These are phyloP conservation scores for Plasmodium cynomolgi DNA, from an alignment of 169 alveolate genomes.

Conservation along the genomic window DNA sequence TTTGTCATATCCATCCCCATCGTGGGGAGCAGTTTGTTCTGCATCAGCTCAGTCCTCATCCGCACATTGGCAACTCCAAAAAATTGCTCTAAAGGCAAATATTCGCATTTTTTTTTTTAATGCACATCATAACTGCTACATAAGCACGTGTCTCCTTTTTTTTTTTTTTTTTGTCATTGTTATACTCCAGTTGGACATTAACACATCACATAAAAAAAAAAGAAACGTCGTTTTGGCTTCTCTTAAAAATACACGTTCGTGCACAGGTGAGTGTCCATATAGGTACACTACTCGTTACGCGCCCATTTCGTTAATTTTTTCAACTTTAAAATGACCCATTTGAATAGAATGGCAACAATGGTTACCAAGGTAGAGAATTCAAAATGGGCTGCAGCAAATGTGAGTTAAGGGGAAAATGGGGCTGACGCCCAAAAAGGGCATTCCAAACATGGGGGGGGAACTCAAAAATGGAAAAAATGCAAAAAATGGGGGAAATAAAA, in stretches of 20 bases:
- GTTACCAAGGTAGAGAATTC: neutral
- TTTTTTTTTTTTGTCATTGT: neutral
- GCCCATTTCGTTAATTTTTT: neutral
- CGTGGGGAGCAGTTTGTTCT: neutral
- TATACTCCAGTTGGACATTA: neutral
- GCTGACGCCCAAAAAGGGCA: neutral
- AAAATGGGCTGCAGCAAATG: conserved; percentile 7
- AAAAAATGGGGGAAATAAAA: neutral
- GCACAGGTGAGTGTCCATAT: neutral
- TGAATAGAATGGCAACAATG: neutral
- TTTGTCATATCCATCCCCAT: neutral
- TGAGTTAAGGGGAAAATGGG: neutral
- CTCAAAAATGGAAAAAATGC: neutral
- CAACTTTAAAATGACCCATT: neutral
- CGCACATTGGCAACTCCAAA: neutral
- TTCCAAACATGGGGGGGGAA: neutral
- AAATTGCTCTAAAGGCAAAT: neutral
- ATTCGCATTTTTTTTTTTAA: neutral
- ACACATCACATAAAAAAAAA: neutral
- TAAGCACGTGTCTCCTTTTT: neutral
- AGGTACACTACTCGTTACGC: neutral
- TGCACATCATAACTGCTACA: neutral
- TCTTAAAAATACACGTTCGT: neutral
- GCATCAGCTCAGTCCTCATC: neutral
- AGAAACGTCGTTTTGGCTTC: neutral